Percentiles rank a stretch among this genome's conserved stretches.
phyloP scores from a whole-genome alignment of 805 yeast genomes.

The Saccharomycopsis fibuligera region DNA sequence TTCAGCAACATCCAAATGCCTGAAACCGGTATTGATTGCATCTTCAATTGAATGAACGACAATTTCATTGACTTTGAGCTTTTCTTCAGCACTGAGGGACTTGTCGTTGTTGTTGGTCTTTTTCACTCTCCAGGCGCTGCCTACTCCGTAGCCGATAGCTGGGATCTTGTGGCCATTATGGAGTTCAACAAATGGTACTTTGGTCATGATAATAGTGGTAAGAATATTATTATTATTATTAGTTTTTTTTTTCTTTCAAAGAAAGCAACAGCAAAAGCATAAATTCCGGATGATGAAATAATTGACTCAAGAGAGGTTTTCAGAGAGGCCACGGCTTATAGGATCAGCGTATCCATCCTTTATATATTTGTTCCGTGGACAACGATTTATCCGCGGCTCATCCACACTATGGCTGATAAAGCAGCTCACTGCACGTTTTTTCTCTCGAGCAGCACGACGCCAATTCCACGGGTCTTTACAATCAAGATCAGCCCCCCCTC shows the following conservation, averaged over 20 bases:
- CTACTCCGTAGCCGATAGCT: conserved; percentile 50
- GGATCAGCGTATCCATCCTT: too few relatives aligned
- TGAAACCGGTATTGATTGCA: conserved; percentile 38
- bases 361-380: too few relatives aligned
- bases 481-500: too few relatives aligned
- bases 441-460: too few relatives aligned
- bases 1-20: conserved; percentile 56
- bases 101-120: conserved; percentile 14
- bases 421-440: too few relatives aligned
- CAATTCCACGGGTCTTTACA: too few relatives aligned
- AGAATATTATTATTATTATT: not conserved
- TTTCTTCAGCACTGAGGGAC: conserved; percentile 17
- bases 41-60: conserved; percentile 30
- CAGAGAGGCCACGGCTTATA: too few relatives aligned
- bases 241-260: not conserved
- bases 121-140: conserved; percentile 48
- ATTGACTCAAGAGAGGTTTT: too few relatives aligned
- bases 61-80: conserved; percentile 33
- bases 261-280: not conserved
- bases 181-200: conserved; percentile 27
- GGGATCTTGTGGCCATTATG: conserved; percentile 37
- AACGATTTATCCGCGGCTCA: too few relatives aligned
- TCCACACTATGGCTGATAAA: too few relatives aligned
- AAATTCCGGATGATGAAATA: too few relatives aligned
- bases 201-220: too few relatives aligned